phyloP scores from a whole-genome alignment of 176 grass and related monocot genomes.

The Phoenix roebelenii region DNA sequence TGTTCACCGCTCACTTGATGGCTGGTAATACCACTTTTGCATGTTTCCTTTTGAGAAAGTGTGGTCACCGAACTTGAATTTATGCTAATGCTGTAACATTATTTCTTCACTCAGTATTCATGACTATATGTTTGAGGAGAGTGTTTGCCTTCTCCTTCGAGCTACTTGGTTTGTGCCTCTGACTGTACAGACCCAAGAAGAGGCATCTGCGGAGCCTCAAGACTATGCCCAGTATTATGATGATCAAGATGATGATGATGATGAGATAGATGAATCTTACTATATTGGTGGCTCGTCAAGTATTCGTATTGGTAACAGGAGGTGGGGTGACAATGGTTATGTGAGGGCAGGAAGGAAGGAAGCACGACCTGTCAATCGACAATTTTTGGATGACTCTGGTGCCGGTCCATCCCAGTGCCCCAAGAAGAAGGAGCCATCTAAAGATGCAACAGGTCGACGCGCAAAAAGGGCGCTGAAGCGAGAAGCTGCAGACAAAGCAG shows the following conservation, averaged over 20 bases:
- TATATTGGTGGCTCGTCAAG: conserved; percentile 43
- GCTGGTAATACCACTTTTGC: conserved; percentile 37
- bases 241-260: conserved; percentile 32
- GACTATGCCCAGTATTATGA: conserved; percentile 38
- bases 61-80: too few species aligned
- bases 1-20: conserved; percentile 84
- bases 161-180: conserved; percentile 86
- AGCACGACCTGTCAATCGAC: conserved; percentile 42
- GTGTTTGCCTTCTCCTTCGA: conserved; percentile 82
- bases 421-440: conserved; percentile 52
- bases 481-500: conserved; percentile 77
- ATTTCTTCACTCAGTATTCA: conserved; percentile 56
- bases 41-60: too few species aligned
- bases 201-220: conserved; percentile 42
- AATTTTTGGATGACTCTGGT: conserved; percentile 21
- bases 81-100: too few species aligned
- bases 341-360: conserved; percentile 71
- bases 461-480: conserved; percentile 85
- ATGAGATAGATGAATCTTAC: conserved; percentile 59
- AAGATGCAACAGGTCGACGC: conserved; percentile 58
- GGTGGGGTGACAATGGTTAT: conserved; percentile 90
- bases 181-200: conserved; percentile 30
- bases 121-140: conserved; percentile 94
- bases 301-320: conserved; percentile 80
- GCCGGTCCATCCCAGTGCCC: conserved; percentile 33